Conservation (phyloP, 345 rosid genomes). For the Nasturtium officinale region DNA sequence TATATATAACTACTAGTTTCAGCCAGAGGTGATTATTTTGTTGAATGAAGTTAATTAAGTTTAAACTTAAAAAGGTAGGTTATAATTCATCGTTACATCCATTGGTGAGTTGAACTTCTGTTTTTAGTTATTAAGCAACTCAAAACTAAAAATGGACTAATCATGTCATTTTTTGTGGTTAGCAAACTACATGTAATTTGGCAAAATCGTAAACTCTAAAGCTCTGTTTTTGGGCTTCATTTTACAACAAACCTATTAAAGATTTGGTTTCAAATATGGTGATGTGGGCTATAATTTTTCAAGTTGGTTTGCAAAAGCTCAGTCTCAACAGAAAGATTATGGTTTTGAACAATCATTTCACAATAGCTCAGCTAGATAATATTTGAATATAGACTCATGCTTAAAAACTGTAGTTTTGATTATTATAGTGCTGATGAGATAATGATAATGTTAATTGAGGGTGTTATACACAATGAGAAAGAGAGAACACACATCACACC, state of each 20-base stretch:
- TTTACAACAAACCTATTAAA: neutral
- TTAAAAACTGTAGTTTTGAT: conserved; percentile 21
- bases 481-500: conserved; percentile 13
- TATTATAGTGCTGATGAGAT: conserved; percentile 1
- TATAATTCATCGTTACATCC: conserved; percentile 12
- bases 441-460: neutral
- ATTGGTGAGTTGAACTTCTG: neutral
- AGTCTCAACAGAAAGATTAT: neutral
- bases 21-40: conserved; percentile 4
- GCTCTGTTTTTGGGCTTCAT: neutral
- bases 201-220: neutral
- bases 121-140: neutral
- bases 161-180: conserved; percentile 3
- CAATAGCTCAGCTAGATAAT: neutral
- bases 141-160: neutral
- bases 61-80: conserved; percentile 1
- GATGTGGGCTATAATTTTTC: too few species aligned
- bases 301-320: neutral
- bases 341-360: conserved; percentile 3
- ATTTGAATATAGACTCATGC: neutral
- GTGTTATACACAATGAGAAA: conserved; percentile 10
- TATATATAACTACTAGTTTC: conserved; percentile 33
- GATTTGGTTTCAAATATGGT: neutral
- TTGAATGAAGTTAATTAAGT: conserved; percentile 16
- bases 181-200: neutral